Percentiles rank a stretch among this genome's conserved stretches.
These are phyloP conservation scores for Vaucheria bursata DNA, from an alignment of 352 stramenopile genomes.

Conservation along the genomic window DNA sequence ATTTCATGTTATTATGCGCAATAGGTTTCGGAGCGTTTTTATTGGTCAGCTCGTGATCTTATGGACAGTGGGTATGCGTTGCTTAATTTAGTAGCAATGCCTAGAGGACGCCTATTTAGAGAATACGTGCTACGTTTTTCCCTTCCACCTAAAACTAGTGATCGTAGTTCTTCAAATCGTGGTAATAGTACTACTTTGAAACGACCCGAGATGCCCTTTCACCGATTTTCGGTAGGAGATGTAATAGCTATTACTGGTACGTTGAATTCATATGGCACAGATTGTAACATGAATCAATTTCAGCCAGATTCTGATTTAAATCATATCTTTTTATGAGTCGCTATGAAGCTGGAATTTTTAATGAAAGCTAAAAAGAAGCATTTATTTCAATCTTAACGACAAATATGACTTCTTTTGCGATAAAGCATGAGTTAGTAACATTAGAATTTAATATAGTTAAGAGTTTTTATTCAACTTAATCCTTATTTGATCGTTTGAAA, in stretches of 20 bases:
- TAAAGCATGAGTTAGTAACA: too few relatives aligned
- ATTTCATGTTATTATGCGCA: neutral
- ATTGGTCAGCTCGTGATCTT: conserved; percentile 30
- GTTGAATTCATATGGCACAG: neutral
- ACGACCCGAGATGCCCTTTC: conserved; percentile 33
- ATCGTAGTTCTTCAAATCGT: neutral
- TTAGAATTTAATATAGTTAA: too few relatives aligned
- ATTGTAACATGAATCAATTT: too few relatives aligned
- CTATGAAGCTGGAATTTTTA: too few relatives aligned
- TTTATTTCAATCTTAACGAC: too few relatives aligned
- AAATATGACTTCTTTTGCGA: too few relatives aligned
- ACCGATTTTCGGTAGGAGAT: conserved; percentile 40
- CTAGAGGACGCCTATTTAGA: conserved; percentile 41
- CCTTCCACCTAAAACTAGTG: conserved; percentile 24
- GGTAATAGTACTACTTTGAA: neutral
- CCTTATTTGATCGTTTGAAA: too few relatives aligned
- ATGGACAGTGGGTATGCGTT: conserved; percentile 36
- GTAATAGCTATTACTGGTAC: conserved; percentile 31
- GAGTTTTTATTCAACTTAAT: too few relatives aligned
- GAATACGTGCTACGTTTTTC: conserved; percentile 48
- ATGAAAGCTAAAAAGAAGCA: too few relatives aligned
- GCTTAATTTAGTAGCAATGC: conserved; percentile 37
- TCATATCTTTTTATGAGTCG: too few relatives aligned
- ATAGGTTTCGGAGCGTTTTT: neutral
- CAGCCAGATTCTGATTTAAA: too few relatives aligned